Evolutionary conservation across 495 filamentous ascomycete genomes (phyloP).

Genomic region (Stereocaulon alpinum): DNA sequence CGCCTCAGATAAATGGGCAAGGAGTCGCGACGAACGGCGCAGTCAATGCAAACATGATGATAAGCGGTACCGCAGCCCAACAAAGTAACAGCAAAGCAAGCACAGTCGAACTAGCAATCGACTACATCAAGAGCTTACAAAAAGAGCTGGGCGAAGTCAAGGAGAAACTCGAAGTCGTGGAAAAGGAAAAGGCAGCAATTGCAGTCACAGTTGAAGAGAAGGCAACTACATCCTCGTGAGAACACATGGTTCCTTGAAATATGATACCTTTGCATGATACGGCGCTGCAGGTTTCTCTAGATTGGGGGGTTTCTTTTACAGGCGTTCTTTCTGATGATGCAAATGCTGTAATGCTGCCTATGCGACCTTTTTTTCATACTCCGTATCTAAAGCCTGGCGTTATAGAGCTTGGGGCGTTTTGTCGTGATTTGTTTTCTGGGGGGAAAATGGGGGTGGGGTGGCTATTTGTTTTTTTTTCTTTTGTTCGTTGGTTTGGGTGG

Average conservation of each 20-base stretch:
- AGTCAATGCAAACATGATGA: constrained; percentile 22
- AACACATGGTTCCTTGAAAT: not conserved
- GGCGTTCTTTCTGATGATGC: not conserved
- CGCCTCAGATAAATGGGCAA: constrained; percentile 33
- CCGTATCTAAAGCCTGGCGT: too few species aligned
- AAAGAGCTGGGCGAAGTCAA: constrained; percentile 60
- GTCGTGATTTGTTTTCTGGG: too few species aligned
- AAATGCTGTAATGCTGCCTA: not conserved
- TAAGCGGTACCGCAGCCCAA: constrained; percentile 34
- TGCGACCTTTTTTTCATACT: not conserved
- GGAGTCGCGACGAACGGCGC: constrained; percentile 25
- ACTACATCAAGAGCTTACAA: constrained; percentile 83
- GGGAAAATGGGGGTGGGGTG: too few species aligned
- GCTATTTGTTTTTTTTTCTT: too few species aligned
- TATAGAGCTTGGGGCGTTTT: too few species aligned
- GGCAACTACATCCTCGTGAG: not conserved
- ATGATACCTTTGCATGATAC: not conserved
- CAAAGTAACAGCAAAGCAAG: constrained; percentile 81
- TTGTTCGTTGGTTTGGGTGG: too few species aligned
- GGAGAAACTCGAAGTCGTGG: constrained; percentile 34
- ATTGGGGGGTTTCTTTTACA: not conserved
- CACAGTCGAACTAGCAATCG: constrained; percentile 90
- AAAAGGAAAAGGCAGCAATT: not conserved
- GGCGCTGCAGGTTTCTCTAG: not conserved
- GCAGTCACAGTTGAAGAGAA: not conserved